Percentiles rank a stretch among this genome's conserved stretches.
Conservation (phyloP, 768 basidiomycete genomes). For the Phylloporus sp. region DNA sequence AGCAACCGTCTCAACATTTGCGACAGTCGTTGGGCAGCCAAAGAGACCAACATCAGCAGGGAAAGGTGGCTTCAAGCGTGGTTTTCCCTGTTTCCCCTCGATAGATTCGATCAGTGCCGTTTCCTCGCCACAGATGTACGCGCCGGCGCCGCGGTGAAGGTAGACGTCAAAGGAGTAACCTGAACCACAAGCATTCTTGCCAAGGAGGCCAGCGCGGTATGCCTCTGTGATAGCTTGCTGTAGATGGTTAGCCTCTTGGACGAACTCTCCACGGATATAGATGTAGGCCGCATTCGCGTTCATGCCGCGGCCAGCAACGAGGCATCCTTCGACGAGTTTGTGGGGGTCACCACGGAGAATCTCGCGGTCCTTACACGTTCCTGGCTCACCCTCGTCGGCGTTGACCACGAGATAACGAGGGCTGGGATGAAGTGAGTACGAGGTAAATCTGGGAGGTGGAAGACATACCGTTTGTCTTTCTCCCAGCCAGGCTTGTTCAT, state of each 20-base stretch:
- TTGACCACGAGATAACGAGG: slow-evolving; percentile 97
- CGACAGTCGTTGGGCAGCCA: slow-evolving; percentile 95
- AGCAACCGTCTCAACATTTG: slow-evolving; percentile 97
- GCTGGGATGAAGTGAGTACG: slow-evolving; percentile 36
- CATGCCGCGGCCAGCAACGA: slow-evolving; percentile 95
- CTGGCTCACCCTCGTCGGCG: slow-evolving; percentile 97
- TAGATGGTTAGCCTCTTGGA: slow-evolving; percentile 90
- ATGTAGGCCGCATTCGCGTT: slow-evolving; percentile 99
- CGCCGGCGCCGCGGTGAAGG: slow-evolving; percentile 96
- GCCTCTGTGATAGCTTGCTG: slow-evolving; percentile 96
- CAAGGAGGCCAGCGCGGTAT: slow-evolving; percentile 83
- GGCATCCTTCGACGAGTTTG: slow-evolving; percentile 96
- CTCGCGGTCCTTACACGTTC: slow-evolving; percentile 98
- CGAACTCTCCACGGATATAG: slow-evolving; percentile 98
- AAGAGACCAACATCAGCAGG: slow-evolving; percentile 98
- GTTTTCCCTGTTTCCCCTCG: slow-evolving; percentile 98
- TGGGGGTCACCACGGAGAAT: slow-evolving; percentile 97
- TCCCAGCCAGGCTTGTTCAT: slow-evolving; percentile 99
- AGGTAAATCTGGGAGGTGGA: background rate
- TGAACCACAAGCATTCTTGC: slow-evolving; percentile 86
- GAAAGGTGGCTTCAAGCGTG: slow-evolving; percentile 96
- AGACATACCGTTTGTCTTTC: slow-evolving; percentile 72
- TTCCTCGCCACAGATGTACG: slow-evolving; percentile 98
- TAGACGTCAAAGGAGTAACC: slow-evolving; percentile 98
- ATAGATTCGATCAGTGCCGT: slow-evolving; percentile 96